Base-by-base conservation (phyloP, 73 alveolate species). In the Durusdinium trenchii region DNA sequence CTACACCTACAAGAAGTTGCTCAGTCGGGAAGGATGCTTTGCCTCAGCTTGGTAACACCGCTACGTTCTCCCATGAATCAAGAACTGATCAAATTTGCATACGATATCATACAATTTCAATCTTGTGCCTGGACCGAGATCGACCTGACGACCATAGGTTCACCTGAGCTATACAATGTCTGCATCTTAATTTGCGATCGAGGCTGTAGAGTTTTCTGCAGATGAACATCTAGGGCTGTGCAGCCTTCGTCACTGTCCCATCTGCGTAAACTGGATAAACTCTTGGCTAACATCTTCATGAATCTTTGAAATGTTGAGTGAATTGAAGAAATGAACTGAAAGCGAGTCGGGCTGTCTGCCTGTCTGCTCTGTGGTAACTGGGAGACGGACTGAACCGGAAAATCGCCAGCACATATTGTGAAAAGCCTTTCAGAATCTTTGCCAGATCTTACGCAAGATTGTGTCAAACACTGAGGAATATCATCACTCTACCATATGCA, bases 1-100 rank as follows among this genome's bases (percentile, higher is more conserved):
- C 71, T 50, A 52, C 76, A 36, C n/a, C 94, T 84, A 84, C 94
- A 84, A 36, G 94, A 84, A 84, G 54, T 51, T 35, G 94, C 94
- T 52, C 94, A 48, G 75, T 84, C 75, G 94, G 52, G 94, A 84
- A 36, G 94, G 94, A 51, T 12, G 73, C 94, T 51, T 84, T 51
- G 75, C 94, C 94, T 84, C n/a, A 9, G 91, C 76, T 64, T 64
- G 43, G 36, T 6, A 64, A 64, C 79, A 64, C 6, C 79, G n/a
- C 79, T 26, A 43, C 10, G 42, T 64, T 64, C 79, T 16, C 79
- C 2, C 76, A 0, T 32, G 42, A n/a, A n/a, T n/a, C n/a, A n/a
- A n/a, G n/a, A n/a, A n/a, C n/a, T n/a, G n/a, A n/a, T n/a, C n/a
- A n/a, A 64, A 30, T 64, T 26, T 1, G 6, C 45, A 32, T 38